Base-by-base conservation (phyloP, 78 protist genomes). In the Acrasis kona region DNA sequence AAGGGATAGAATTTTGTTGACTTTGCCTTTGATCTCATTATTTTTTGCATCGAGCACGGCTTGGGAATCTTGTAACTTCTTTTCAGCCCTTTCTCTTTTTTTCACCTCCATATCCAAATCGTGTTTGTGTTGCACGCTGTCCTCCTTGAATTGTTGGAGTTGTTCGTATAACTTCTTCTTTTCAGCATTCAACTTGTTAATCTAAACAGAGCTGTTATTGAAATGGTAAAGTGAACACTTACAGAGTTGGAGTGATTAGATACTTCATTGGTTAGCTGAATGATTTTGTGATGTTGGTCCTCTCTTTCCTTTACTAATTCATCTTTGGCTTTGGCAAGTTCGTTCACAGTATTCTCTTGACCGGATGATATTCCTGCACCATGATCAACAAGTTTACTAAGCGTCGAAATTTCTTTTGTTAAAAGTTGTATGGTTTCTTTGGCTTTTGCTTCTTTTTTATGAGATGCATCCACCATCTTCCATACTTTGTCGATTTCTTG, bases 401-500 rank as follows among this genome's bases (percentile, higher is more conserved):
- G 88, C 29, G 84, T 78, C 37, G 76, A 57, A 32, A 88, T 84
- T 69, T 93, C 97, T 1, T 35, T 19, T 66, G 86, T 86, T 32
- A 93, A 85, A 73, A 79, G 80, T 28, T 84, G 76, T 66, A 93
- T 85, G 68, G 93, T 90, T 72, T 90, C 92, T 72, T 79, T 82
- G 30, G 92, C 83, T 10, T 70, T 74, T 37, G 57, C n/a, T 76
- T 93, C 97, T 77, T 88, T 89, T 74, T 81, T 87, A 70, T 86
- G 85, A 41, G 88, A 72, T 5, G 85, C 79, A 36, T 93, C 93
- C 57, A 93, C 93, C 87, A 80, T 76, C 35, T 77, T 81, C 86
- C 89, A 88, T 8, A 89, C 87, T 36, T 77, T 78, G 35, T 90
- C 95, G 37, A 93, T 82, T 50, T 93, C 96, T 65, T 67, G 79